Evolutionary conservation across 179 eudicot species (phyloP).

Genomic region (Heliamphora pulchella): DNA sequence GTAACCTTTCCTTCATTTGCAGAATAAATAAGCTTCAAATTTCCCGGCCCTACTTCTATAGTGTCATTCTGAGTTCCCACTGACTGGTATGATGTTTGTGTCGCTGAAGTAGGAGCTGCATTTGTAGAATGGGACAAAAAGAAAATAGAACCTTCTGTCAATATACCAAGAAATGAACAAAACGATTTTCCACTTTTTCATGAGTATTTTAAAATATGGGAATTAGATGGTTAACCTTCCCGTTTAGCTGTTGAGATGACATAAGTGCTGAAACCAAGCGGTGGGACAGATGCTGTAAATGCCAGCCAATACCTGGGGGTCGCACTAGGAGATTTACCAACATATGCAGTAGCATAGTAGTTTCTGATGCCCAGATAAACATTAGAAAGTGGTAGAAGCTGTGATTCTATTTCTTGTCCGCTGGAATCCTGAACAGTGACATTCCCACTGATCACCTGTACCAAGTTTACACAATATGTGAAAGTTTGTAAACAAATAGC

Average conservation of each 20-base stretch:
- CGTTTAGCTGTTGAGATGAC: slow-evolving; percentile 45
- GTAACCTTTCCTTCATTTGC: slow-evolving; percentile 46
- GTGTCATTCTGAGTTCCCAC: slow-evolving; percentile 31
- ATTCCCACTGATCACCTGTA: slow-evolving; percentile 57
- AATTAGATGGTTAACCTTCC: slow-evolving; percentile 30
- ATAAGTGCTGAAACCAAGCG: slow-evolving; percentile 91
- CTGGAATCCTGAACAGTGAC: slow-evolving; percentile 60
- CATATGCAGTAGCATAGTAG: slow-evolving; percentile 51
- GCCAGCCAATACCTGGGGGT: slow-evolving; percentile 77
- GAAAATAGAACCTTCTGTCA: slow-evolving; percentile 10
- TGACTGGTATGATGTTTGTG: slow-evolving; percentile 31
- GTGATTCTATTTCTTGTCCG: slow-evolving; percentile 76
- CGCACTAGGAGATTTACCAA: slow-evolving; percentile 44
- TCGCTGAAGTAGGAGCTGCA: slow-evolving; percentile 50
- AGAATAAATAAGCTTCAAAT: slow-evolving; percentile 62
- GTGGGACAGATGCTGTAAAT: slow-evolving; percentile 78
- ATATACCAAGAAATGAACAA: neutral
- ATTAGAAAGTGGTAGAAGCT: slow-evolving; percentile 65
- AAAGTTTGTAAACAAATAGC: neutral
- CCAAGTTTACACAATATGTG: slow-evolving; percentile 10
- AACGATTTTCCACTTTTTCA: neutral
- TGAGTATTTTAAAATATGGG: neutral
- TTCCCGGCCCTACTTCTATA: slow-evolving; percentile 66
- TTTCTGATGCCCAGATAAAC: slow-evolving; percentile 52
- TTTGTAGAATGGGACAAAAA: slow-evolving; percentile 30